Conservation (phyloP, 2,329 filamentous ascomycete genomes). For the Calonectria pseudoturangicola region DNA sequence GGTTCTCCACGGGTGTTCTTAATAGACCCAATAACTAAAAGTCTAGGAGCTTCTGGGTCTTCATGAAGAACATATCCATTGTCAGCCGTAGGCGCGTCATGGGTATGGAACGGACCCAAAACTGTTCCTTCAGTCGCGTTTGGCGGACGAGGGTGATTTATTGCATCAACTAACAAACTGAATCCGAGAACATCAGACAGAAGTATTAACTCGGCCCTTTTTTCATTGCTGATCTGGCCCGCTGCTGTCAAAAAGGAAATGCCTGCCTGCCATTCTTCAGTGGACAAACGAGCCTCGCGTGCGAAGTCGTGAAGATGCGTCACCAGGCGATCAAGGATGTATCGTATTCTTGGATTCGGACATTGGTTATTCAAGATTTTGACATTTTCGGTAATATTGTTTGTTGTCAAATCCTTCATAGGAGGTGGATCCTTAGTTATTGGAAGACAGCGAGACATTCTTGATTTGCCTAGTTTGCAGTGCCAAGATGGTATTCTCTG, state of each 20-base stretch:
- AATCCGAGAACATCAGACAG: slow-evolving; percentile 85
- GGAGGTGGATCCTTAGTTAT: not conserved
- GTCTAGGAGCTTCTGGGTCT: slow-evolving; percentile 78
- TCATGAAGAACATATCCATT: slow-evolving; percentile 76
- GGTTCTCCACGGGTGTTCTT: slow-evolving; percentile 77
- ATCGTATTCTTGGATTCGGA: slow-evolving; percentile 76
- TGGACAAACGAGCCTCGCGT: slow-evolving; percentile 82
- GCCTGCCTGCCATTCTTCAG: slow-evolving; percentile 83
- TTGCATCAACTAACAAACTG: slow-evolving; percentile 83
- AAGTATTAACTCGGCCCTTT: slow-evolving; percentile 84
- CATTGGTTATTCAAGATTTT: slow-evolving; percentile 81
- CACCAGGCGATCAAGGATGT: slow-evolving; percentile 81
- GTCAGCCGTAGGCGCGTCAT: slow-evolving; percentile 75
- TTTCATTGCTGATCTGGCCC: slow-evolving; percentile 81
- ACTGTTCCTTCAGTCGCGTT: slow-evolving; percentile 83
- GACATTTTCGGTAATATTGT: slow-evolving; percentile 85
- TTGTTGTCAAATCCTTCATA: slow-evolving; percentile 76
- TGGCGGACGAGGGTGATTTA: slow-evolving; percentile 84
- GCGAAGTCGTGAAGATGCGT: slow-evolving; percentile 86
- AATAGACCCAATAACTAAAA: slow-evolving; percentile 80
- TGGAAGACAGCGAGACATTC: not conserved
- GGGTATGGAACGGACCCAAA: slow-evolving; percentile 85
- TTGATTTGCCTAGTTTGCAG: not conserved
- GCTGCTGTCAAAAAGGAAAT: slow-evolving; percentile 81
- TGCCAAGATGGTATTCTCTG: not conserved